A percentile compares a stretch with the other conserved stretches of the same genome.
phyloP scores from a whole-genome alignment of 2,329 filamentous ascomycete genomes.

The Macroventuria anomochaeta region DNA sequence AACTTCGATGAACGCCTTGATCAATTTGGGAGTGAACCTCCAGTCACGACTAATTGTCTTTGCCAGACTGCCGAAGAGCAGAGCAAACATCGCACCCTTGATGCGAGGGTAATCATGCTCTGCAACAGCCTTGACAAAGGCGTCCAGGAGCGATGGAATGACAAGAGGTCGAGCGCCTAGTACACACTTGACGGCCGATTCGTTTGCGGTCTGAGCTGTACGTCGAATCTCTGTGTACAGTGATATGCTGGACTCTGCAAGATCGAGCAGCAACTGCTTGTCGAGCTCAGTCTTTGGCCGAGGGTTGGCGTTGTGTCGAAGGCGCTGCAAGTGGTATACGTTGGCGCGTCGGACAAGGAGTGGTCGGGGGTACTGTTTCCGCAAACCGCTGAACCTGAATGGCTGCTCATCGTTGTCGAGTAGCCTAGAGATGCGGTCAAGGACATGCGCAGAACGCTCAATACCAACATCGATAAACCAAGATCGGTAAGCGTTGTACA shows the following conservation, averaged over 20 bases:
- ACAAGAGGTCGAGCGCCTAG: constrained; percentile 87
- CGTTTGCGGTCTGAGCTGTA: constrained; percentile 87
- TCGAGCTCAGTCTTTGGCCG: constrained; percentile 90
- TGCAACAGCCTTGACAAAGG: constrained; percentile 78
- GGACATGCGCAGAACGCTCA: constrained; percentile 89
- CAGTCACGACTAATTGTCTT: constrained; percentile 91
- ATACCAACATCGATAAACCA: constrained; percentile 99
- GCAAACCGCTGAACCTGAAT: constrained; percentile 91
- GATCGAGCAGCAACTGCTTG: constrained; percentile 80
- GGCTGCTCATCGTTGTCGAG: constrained; percentile 86
- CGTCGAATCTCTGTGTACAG: constrained; percentile 95
- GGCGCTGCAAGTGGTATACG: constrained; percentile 91
- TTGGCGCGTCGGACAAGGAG: constrained; percentile 92
- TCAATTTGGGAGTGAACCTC: constrained; percentile 90
- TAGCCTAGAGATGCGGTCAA: constrained; percentile 84
- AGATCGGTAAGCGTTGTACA: constrained; percentile 90
- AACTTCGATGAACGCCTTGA: constrained; percentile 88
- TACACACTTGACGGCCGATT: constrained; percentile 90
- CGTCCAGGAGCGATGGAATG: constrained; percentile 83
- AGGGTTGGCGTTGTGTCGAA: constrained; percentile 90
- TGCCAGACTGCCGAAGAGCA: constrained; percentile 85
- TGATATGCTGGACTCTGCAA: constrained; percentile 88
- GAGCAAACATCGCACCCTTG: constrained; percentile 90
- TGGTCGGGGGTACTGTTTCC: constrained; percentile 91
- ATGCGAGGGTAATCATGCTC: constrained; percentile 86